phyloP scores from a whole-genome alignment of 2,329 filamentous ascomycete species.

The Aureobasidium mangrovei region DNA sequence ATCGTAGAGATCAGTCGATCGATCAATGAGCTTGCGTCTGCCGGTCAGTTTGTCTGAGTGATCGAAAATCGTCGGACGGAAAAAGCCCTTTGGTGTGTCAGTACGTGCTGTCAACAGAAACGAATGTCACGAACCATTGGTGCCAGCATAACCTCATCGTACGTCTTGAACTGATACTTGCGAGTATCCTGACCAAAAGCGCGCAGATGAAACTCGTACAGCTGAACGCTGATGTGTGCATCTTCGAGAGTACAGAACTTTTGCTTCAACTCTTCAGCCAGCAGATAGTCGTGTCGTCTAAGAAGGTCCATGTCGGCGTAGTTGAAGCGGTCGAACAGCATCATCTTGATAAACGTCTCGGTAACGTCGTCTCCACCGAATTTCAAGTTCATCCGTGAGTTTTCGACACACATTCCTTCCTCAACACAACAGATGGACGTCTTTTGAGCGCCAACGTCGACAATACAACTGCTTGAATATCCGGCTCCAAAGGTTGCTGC shows the following conservation, averaged over 20 bases:
- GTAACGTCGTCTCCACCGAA: conserved; percentile 89
- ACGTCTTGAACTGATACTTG: conserved; percentile 94
- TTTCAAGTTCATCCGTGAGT: conserved; percentile 91
- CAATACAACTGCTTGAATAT: conserved; percentile 87
- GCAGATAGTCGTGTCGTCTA: conserved; percentile 80
- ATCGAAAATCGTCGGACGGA: conserved; percentile 80
- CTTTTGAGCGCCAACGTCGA: conserved; percentile 95
- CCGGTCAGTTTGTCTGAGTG: conserved; percentile 69
- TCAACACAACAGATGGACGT: conserved; percentile 96
- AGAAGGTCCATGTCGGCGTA: conserved; percentile 90
- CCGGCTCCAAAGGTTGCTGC: conserved; percentile 92
- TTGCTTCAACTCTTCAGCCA: conserved; percentile 92
- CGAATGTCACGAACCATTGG: conserved; percentile 60
- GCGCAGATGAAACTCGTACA: conserved; percentile 83
- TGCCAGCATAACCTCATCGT: conserved; percentile 90
- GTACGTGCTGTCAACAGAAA: not conserved
- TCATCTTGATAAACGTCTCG: conserved; percentile 93
- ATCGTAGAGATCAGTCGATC: conserved; percentile 91
- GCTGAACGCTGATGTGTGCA: conserved; percentile 77
- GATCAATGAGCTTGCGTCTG: conserved; percentile 71
- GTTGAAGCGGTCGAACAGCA: conserved; percentile 91
- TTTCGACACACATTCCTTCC: conserved; percentile 88
- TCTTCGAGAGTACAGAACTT: conserved; percentile 90
- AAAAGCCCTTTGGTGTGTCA: conserved; percentile 53
- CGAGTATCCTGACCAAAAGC: conserved; percentile 79